Percentiles rank a stretch among this genome's conserved stretches.
Conservation (phyloP, 2,329 filamentous ascomycete genomes). For the Thielaviopsis punctulata region DNA sequence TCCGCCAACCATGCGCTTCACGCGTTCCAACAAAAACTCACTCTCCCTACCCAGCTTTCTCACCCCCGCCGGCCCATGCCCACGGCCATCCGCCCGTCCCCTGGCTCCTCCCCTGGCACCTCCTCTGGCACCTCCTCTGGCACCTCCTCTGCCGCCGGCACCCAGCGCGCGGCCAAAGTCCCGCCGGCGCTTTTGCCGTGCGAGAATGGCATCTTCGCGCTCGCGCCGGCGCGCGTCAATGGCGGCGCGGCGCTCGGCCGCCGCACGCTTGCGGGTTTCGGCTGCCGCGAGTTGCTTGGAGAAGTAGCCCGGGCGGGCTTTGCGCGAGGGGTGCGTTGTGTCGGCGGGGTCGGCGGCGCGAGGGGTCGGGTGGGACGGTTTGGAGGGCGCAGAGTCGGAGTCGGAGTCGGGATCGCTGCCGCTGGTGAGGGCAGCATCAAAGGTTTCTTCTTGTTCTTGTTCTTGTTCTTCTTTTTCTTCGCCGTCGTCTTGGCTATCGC, state of each 20-base stretch:
- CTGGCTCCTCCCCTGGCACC: not conserved
- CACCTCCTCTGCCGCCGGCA: conserved; percentile 16
- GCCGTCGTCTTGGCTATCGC: conserved; percentile 5
- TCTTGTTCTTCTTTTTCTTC: conserved; percentile 17
- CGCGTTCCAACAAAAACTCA: conserved; percentile 50
- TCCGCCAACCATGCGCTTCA: conserved; percentile 45
- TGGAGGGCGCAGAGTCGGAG: not conserved
- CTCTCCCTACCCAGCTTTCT: conserved; percentile 61
- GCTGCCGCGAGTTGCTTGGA: conserved; percentile 41
- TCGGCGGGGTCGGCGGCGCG: not conserved
- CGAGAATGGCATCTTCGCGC: conserved; percentile 28
- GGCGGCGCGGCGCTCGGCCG: conserved; percentile 24
- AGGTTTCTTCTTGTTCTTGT: not conserved
- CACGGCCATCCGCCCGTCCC: not conserved
- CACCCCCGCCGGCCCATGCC: conserved; percentile 36
- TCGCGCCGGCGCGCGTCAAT: conserved; percentile 34
- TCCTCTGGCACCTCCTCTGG: not conserved
- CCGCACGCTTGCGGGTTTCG: conserved; percentile 19
- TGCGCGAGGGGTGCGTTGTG: conserved; percentile 5
- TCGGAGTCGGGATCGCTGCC: not conserved
- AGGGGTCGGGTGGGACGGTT: not conserved
- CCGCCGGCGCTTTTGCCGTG: conserved; percentile 39
- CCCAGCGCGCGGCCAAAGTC: conserved; percentile 52
- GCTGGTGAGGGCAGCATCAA: conserved; percentile 1
- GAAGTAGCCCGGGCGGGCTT: conserved; percentile 36